phyloP scores from a whole-genome alignment of 805 yeast genomes.

The Metschnikowia proteae region DNA sequence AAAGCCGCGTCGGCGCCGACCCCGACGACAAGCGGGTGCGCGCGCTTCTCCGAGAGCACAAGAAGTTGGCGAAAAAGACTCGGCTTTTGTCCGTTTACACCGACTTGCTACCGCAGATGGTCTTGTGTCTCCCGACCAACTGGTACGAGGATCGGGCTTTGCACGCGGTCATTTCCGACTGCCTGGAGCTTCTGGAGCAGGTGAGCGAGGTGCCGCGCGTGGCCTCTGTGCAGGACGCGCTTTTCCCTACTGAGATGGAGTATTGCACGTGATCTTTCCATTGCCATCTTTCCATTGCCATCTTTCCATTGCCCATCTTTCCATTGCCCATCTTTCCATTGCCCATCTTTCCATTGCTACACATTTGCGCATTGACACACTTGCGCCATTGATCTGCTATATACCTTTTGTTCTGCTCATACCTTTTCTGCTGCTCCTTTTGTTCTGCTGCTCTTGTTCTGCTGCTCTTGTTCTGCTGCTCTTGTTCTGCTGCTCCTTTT shows the following conservation, averaged over 20 bases:
- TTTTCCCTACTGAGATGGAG: background rate
- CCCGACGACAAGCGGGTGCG: constrained; percentile 5
- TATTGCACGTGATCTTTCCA: no score
- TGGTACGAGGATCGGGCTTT: constrained; percentile 35
- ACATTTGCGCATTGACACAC: no score
- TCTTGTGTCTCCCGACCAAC: constrained; percentile 31
- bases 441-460: no score
- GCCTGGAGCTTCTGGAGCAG: constrained; percentile 23
- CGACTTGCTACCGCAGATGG: constrained; percentile 31
- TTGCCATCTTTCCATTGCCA: no score
- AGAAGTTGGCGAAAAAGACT: constrained; percentile 15
- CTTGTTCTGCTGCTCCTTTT: no score
- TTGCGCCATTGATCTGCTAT: no score
- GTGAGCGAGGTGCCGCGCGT: constrained; percentile 18
- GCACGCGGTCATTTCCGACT: constrained; percentile 24
- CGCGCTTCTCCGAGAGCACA: constrained; percentile 12
- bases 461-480: background rate
- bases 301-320: no score
- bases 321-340: no score
- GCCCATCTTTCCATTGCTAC: no score
- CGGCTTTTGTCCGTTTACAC: constrained; percentile 15
- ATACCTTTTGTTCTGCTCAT: no score
- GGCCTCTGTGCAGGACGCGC: constrained; percentile 1
- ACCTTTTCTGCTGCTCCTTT: no score
- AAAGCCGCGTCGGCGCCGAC: constrained; percentile 6